Percentiles rank a stretch among this genome's conserved stretches.
phyloP scores from a whole-genome alignment of 2,329 filamentous ascomycete species.

The Hypoxylon sp. region DNA sequence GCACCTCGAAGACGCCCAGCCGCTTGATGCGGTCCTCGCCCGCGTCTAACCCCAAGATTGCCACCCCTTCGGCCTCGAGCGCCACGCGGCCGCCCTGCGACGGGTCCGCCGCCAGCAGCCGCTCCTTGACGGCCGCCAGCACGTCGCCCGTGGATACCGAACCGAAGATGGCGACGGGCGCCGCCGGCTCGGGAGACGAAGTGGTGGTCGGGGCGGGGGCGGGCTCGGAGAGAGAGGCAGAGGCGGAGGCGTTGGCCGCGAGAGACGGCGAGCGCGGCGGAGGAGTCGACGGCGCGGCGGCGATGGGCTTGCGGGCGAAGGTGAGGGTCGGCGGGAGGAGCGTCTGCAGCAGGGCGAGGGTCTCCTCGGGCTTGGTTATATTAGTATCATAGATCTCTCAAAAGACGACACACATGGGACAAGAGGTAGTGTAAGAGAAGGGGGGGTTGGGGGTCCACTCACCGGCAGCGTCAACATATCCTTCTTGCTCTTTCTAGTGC shows the following conservation, averaged over 20 bases:
- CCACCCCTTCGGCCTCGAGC: constrained; percentile 53
- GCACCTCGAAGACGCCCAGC: constrained; percentile 56
- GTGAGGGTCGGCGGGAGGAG: constrained; percentile 54
- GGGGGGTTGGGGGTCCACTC: too few relatives aligned
- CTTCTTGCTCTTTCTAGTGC: constrained; percentile 43
- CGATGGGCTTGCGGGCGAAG: constrained; percentile 55
- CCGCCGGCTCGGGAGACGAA: constrained; percentile 3
- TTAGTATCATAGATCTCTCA: not conserved
- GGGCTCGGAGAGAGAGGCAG: too few relatives aligned
- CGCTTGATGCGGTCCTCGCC: constrained; percentile 56
- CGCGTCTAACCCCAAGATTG: constrained; percentile 50
- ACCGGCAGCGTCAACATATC: constrained; percentile 45
- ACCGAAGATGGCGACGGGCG: constrained; percentile 54
- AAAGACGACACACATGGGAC: too few relatives aligned
- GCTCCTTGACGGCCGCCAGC: constrained; percentile 50
- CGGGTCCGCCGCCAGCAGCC: constrained; percentile 48
- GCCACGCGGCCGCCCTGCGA: constrained; percentile 51
- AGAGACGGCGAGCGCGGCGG: constrained; percentile 47
- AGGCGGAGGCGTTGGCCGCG: constrained; percentile 46
- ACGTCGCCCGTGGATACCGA: constrained; percentile 57
- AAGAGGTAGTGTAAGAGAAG: too few relatives aligned
- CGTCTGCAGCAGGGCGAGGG: constrained; percentile 51
- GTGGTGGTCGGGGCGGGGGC: constrained; percentile 22
- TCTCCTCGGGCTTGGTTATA: constrained; percentile 51
- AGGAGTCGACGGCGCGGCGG: constrained; percentile 24